These are phyloP conservation scores for Hypoxylon sp. DNA, from an alignment of 2,329 filamentous ascomycete genomes.

Conservation along the genomic window DNA sequence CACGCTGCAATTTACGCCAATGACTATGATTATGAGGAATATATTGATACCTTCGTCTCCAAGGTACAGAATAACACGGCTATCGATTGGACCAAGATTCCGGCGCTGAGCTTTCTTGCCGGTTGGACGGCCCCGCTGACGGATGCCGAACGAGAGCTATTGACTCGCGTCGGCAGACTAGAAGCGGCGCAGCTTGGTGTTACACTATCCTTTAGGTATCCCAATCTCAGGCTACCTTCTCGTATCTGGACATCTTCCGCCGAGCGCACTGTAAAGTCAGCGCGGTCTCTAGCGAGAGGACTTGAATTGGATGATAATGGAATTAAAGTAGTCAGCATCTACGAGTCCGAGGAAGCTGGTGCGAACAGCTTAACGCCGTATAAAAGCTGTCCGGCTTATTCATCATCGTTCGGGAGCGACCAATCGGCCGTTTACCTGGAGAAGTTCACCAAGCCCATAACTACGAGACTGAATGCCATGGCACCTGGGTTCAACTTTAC, in stretches of 20 bases:
- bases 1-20: constrained; percentile 73
- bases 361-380: constrained; percentile 74
- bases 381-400: constrained; percentile 74
- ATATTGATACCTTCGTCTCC: constrained; percentile 67
- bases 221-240: constrained; percentile 64
- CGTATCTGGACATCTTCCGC: constrained; percentile 74
- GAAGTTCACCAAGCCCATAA: constrained; percentile 71
- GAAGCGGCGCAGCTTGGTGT: constrained; percentile 72
- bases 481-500: constrained; percentile 74
- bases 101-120: constrained; percentile 67
- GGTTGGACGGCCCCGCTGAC: constrained; percentile 70
- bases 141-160: constrained; percentile 67
- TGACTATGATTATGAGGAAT: constrained; percentile 69
- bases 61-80: constrained; percentile 70
- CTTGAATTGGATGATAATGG: constrained; percentile 65
- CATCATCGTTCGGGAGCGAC: constrained; percentile 63
- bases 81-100: constrained; percentile 69
- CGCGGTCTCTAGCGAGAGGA: constrained; percentile 69
- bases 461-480: constrained; percentile 66
- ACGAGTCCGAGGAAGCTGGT: constrained; percentile 68
- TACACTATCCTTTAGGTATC: constrained; percentile 70
- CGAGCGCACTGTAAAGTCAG: constrained; percentile 70
- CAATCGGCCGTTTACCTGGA: constrained; percentile 65
- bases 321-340: constrained; percentile 68
- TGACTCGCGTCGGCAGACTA: constrained; percentile 72